Percentiles rank a stretch among this genome's conserved stretches.
Conservation (phyloP, 177 flowering plant genomes). For the Vitis hybrid region DNA sequence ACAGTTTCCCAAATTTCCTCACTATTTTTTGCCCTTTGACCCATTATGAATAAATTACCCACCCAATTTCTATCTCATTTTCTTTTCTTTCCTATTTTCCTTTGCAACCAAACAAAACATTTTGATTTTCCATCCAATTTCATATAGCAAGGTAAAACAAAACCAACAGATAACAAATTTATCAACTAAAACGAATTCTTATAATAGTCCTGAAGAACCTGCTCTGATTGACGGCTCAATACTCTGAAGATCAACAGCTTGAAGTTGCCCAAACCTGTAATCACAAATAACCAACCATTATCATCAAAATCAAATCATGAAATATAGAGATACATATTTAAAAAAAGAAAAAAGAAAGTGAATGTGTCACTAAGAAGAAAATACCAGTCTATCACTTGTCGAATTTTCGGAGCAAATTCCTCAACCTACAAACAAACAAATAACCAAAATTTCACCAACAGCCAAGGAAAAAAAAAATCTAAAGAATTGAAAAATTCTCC, state of each 20-base stretch:
- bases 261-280: conserved; percentile 95
- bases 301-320: neutral
- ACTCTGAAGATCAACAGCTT: conserved; percentile 81
- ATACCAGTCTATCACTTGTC: conserved; percentile 78
- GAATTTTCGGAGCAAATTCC: conserved; percentile 78
- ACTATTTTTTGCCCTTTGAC: too few relatives aligned
- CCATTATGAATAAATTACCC: too few relatives aligned
- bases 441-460: neutral
- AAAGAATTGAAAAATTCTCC: neutral
- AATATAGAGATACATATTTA: too few relatives aligned
- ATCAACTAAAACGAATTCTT: neutral
- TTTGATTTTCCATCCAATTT: too few relatives aligned
- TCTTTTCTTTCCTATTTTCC: too few relatives aligned
- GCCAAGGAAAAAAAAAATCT: neutral
- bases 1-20: too few relatives aligned
- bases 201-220: conserved; percentile 38
- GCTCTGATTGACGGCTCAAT: conserved; percentile 86
- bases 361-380: neutral
- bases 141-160: too few relatives aligned
- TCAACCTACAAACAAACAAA: conserved; percentile 49
- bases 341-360: too few relatives aligned
- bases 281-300: conserved; percentile 7
- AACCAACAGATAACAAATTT: too few relatives aligned
- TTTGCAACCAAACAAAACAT: too few relatives aligned
- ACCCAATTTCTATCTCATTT: too few relatives aligned